phyloP scores from a whole-genome alignment of 306 rosid species.

The Trifolium pratense region DNA sequence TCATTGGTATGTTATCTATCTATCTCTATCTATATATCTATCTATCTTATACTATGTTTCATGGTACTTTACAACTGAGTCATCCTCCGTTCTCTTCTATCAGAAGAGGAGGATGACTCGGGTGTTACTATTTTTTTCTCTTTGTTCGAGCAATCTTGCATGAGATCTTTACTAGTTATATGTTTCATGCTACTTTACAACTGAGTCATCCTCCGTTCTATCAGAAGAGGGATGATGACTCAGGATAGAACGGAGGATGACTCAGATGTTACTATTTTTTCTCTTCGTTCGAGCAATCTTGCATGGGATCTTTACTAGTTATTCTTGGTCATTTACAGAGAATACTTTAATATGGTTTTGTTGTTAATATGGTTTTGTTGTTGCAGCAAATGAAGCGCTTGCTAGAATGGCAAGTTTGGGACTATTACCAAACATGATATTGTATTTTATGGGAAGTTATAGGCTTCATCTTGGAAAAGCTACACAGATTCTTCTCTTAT shows the following conservation, averaged over 20 bases:
- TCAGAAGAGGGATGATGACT: too few species aligned
- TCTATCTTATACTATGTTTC: background rate
- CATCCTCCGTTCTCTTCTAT: background rate
- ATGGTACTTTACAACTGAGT: background rate
- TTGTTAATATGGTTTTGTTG: background rate
- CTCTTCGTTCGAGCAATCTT: too few species aligned
- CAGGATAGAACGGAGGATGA: too few species aligned
- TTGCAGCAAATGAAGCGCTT: constrained; percentile 70
- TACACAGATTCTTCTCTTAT: constrained; percentile 53
- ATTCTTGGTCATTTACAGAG: background rate
- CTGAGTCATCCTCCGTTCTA: too few species aligned
- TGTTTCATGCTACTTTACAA: too few species aligned
- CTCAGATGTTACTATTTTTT: too few species aligned
- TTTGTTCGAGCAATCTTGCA: background rate
- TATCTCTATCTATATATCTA: too few species aligned
- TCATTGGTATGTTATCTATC: constrained; percentile 46
- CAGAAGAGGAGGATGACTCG: background rate
- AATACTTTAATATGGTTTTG: background rate
- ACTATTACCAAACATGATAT: constrained; percentile 63
- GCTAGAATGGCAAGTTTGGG: constrained; percentile 66
- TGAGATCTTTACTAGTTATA: background rate
- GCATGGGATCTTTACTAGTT: background rate
- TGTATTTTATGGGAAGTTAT: constrained; percentile 60
- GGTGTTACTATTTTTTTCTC: background rate
- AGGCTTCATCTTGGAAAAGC: constrained; percentile 54